Percentiles rank a stretch among this genome's conserved stretches.
Conservation (phyloP, 176 grass and related monocot genomes). For the Rhynchospora breviuscula region DNA sequence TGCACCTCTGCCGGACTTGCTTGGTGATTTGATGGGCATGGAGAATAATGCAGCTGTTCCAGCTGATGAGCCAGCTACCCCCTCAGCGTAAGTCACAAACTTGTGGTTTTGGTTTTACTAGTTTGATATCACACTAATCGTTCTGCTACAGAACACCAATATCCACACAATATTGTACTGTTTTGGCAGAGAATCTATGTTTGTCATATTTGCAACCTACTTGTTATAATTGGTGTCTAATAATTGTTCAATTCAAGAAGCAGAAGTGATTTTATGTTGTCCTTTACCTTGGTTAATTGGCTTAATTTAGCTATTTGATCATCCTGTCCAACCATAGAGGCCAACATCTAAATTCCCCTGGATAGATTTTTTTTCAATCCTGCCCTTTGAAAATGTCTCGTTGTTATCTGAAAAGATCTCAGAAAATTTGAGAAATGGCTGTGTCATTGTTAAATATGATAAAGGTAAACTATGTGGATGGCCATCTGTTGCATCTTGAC, state of each 20-base stretch:
- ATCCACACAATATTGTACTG: background rate
- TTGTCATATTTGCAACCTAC: background rate
- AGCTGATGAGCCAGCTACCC: conserved; percentile 48
- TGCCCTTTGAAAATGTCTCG: background rate
- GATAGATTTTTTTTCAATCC: background rate
- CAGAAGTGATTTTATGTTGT: background rate
- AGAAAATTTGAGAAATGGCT: background rate
- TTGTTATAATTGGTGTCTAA: background rate
- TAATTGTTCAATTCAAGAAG: background rate
- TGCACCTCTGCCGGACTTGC: conserved; percentile 77
- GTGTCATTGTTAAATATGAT: background rate
- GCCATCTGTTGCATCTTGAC: background rate
- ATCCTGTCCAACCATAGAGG: background rate
- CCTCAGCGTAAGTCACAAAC: conserved; percentile 47
- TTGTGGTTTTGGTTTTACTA: background rate
- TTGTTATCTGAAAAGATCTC: background rate
- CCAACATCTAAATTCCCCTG: background rate
- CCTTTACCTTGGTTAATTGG: background rate
- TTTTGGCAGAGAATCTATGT: background rate
- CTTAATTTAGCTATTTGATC: background rate
- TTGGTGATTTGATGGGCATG: conserved; percentile 84
- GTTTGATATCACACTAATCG: background rate
- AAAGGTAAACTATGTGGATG: background rate
- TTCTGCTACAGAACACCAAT: background rate
- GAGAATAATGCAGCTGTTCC: conserved; percentile 72